These are phyloP conservation scores for Gossypium turneri DNA, from an alignment of 345 rosid genomes.

Conservation along the genomic window DNA sequence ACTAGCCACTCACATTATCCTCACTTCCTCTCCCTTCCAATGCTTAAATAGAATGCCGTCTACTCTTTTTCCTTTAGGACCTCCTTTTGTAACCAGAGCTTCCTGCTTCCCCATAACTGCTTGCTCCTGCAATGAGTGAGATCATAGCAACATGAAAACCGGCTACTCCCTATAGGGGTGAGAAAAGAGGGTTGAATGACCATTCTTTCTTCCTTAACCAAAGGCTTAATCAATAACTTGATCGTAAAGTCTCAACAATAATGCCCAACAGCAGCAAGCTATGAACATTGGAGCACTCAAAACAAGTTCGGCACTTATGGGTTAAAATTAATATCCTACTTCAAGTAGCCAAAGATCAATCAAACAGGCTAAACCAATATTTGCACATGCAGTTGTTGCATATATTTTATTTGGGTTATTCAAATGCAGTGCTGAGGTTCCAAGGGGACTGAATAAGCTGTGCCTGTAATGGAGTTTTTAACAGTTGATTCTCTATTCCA, in stretches of 20 bases:
- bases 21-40: constrained; percentile 61
- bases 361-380: too few relatives aligned
- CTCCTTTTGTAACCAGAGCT: constrained; percentile 50
- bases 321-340: too few relatives aligned
- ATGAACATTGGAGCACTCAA: neutral
- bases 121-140: constrained; percentile 30
- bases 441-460: too few relatives aligned
- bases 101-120: constrained; percentile 27
- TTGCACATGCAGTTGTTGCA: too few relatives aligned
- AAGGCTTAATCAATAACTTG: neutral
- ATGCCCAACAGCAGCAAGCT: neutral
- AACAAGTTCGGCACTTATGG: too few relatives aligned
- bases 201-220: too few relatives aligned
- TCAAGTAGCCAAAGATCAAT: too few relatives aligned
- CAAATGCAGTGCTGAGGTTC: too few relatives aligned
- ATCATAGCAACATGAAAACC: constrained; percentile 5
- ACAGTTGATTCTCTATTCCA: too few relatives aligned
- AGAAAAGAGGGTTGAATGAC: too few relatives aligned
- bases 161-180: neutral
- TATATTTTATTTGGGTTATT: too few relatives aligned
- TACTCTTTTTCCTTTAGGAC: constrained; percentile 57
- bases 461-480: too few relatives aligned
- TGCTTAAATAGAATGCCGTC: constrained; percentile 71
- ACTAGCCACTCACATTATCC: constrained; percentile 61
- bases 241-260: neutral